Evolutionary conservation across 306 rosid species (phyloP), one percentile per base, ranked within the genome.

Genomic region (Hippophae gyantsensis): DNA sequence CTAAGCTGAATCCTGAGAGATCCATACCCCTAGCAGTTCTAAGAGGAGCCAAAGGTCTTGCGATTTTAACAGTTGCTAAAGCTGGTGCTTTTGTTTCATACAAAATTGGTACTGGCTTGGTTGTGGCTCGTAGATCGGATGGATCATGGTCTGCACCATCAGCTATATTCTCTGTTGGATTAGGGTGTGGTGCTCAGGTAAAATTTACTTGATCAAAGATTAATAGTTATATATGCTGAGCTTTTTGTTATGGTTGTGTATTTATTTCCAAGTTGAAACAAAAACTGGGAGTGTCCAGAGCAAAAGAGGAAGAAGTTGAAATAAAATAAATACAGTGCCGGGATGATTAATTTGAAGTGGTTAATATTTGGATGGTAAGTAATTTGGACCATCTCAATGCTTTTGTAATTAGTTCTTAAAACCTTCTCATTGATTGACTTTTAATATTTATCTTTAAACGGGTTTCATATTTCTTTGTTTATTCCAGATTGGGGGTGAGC

Each of bases 401-500:
- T 18, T 18, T 18, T 18, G 23, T 18, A 18, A 18, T 18, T 18
- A 18, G 23, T 18, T 18, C 23, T 18, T 18, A 18, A 18, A 18
- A 18, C 23, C 23, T 18, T 47, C n/a, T 7, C 40, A 49, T 74
- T 64, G 50, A 26, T 23, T 18, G 13, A 48, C 41, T 47, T 18
- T 53, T 48, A 12, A 3, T 10, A 45, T 26, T 56, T 54, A 59
- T 47, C 45, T 5, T 52, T n/a, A 12, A 10, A 9, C 54, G 25
- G 43, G 25, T 25, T 18, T 32, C 56, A 7, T 60, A 9, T 50
- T 63, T 59, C 25, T 41, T 53, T 42, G 40, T 59, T 69, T 74
- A 44, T 68, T 59, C 47, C 84, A 93, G 99, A 74, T 88, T 72
- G 99, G 99, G 6, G 96, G 97, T 42, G 99, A 93, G 68, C 93